Conservation (phyloP, 2,329 filamentous ascomycete species). For the Botrytis porri region DNA sequence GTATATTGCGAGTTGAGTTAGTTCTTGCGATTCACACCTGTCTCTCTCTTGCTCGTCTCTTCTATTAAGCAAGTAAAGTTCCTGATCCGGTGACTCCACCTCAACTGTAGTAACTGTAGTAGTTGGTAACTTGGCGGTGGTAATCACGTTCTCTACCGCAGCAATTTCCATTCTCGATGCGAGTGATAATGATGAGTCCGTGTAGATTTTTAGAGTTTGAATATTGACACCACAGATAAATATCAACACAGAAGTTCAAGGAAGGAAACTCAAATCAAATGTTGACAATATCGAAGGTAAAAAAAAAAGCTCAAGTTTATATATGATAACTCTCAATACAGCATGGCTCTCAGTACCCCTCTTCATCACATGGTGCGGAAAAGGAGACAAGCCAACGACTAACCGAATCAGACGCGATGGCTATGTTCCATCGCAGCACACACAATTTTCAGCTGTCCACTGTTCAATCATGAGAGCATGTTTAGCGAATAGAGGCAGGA, state of each 20-base stretch:
- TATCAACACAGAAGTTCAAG: neutral
- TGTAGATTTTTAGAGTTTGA: neutral
- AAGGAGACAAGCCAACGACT: neutral
- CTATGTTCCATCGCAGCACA: neutral
- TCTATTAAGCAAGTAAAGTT: constrained; percentile 1
- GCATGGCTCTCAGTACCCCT: neutral
- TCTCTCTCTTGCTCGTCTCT: constrained; percentile 2
- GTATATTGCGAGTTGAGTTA: too few species aligned
- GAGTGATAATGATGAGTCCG: neutral
- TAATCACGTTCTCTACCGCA: neutral
- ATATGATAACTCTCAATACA: neutral
- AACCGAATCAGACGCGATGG: neutral
- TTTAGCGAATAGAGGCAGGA: neutral
- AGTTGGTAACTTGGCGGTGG: neutral
- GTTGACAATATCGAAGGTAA: neutral
- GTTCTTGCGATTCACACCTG: neutral
- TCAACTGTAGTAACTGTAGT: neutral
- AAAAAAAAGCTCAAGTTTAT: neutral
- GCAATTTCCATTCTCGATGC: neutral
- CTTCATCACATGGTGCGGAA: too few species aligned
- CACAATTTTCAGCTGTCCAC: neutral
- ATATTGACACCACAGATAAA: too few species aligned
- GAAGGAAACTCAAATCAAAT: neutral
- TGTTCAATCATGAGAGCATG: accelerated
- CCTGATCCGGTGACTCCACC: neutral